These are phyloP conservation scores for Metroxylon sagu DNA, from an alignment of 176 grass and related monocot genomes.

Conservation along the genomic window DNA sequence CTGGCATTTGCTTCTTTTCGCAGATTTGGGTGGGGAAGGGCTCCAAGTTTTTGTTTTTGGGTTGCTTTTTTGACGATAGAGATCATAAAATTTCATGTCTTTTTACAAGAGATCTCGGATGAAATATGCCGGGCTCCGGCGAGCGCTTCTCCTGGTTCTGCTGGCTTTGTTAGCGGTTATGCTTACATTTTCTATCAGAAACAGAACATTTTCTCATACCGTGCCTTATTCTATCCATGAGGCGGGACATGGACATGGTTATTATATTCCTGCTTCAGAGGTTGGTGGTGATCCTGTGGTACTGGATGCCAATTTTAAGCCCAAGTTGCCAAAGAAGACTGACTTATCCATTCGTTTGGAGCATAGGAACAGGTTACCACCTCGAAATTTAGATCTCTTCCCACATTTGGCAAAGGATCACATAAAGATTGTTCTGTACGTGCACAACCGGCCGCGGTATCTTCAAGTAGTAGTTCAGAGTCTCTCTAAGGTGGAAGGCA, in stretches of 20 bases:
- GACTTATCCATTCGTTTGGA: slow-evolving; percentile 58
- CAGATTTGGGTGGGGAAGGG: no score
- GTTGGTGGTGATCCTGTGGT: no score
- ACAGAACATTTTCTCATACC: background rate
- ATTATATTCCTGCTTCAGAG: no score
- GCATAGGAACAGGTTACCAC: slow-evolving; percentile 55
- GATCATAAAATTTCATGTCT: no score
- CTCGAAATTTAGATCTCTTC: slow-evolving; percentile 54
- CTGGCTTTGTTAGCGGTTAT: slow-evolving; percentile 35
- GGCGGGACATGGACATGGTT: no score
- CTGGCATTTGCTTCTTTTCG: no score
- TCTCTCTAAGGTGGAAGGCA: slow-evolving; percentile 65
- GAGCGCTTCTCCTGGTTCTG: slow-evolving; percentile 37
- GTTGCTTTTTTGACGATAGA: no score
- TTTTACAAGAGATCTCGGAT: no score
- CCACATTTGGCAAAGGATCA: slow-evolving; percentile 42
- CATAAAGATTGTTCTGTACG: slow-evolving; percentile 69
- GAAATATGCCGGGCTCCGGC: slow-evolving; percentile 2
- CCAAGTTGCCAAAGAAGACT: slow-evolving; percentile 56
- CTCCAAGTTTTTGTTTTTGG: no score
- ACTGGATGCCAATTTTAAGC: slow-evolving; percentile 48
- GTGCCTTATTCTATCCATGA: background rate
- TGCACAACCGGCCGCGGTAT: slow-evolving; percentile 83
- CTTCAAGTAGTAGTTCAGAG: slow-evolving; percentile 66
- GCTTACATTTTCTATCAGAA: slow-evolving; percentile 49